Conservation (phyloP, 805 yeast species). For the Blastobotrys muscicola region DNA sequence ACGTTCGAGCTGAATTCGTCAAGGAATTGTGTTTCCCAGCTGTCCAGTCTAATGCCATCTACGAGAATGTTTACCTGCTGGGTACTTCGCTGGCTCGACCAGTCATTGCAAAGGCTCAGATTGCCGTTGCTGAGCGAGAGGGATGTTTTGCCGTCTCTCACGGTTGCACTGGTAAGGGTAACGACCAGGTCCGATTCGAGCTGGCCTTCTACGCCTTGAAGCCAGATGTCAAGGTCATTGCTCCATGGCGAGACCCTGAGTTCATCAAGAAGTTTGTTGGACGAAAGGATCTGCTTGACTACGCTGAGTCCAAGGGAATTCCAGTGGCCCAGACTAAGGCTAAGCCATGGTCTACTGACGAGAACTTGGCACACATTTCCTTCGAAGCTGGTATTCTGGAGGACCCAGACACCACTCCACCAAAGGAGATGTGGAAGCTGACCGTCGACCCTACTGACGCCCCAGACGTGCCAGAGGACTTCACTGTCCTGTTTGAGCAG, state of each 20-base stretch:
- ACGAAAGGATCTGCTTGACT: conserved; percentile 89
- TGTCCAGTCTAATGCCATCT: conserved; percentile 93
- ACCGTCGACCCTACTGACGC: conserved; percentile 95
- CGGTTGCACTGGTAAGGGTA: conserved; percentile 99
- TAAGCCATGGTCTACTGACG: conserved; percentile 99
- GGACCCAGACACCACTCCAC: conserved; percentile 98
- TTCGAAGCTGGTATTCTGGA: conserved; percentile 99
- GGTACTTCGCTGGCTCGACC: conserved; percentile 99
- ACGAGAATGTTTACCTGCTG: conserved; percentile 91
- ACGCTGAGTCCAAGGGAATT: conserved; percentile 84
- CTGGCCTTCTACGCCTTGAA: conserved; percentile 93
- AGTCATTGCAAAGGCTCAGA: conserved; percentile 96
- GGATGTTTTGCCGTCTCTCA: conserved; percentile 98
- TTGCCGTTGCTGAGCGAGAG: conserved; percentile 90
- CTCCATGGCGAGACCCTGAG: conserved; percentile 98
- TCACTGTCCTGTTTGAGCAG: conserved; percentile 68
- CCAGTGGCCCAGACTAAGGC: conserved; percentile 97
- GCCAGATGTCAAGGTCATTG: conserved; percentile 93
- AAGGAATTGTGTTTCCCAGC: conserved; percentile 93
- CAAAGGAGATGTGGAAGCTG: conserved; percentile 99
- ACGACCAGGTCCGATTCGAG: conserved; percentile 98
- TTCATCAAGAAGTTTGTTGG: conserved; percentile 96
- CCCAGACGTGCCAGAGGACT: conserved; percentile 86
- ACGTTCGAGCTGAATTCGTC: conserved; percentile 91
- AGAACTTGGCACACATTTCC: conserved; percentile 97